Conservation (phyloP, 2,329 filamentous ascomycete species). For the Penicillium sp. region DNA sequence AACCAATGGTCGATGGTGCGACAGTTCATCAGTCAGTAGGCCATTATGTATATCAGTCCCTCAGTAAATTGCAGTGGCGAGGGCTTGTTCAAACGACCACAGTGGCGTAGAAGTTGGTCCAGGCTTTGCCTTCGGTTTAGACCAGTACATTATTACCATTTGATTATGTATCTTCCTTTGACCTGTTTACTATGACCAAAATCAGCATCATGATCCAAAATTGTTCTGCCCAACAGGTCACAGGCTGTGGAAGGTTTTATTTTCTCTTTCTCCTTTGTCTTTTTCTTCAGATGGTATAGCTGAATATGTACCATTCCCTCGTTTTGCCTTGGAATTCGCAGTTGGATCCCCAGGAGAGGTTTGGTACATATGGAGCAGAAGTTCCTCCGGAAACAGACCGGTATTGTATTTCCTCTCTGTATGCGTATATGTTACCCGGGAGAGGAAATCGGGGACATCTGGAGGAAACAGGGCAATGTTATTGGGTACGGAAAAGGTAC, state of each 20-base stretch:
- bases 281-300: not conserved
- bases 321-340: not conserved
- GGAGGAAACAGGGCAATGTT: constrained; percentile 10
- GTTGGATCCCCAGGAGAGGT: not conserved
- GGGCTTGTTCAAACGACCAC: constrained; percentile 15
- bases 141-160: constrained; percentile 1
- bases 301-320: not conserved
- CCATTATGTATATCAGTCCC: not conserved
- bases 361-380: not conserved
- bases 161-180: not conserved
- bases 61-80: constrained; percentile 16
- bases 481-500: constrained; percentile 7
- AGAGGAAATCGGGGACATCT: constrained; percentile 22
- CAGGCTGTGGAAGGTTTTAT: constrained; percentile 9
- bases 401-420: constrained; percentile 17
- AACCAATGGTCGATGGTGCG: constrained; percentile 20
- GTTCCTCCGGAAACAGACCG: constrained; percentile 29
- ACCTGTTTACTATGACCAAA: not conserved
- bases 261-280: not conserved
- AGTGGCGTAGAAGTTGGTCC: constrained; percentile 7
- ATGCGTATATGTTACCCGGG: not conserved
- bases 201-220: not conserved
- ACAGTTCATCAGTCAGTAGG: constrained; percentile 29
- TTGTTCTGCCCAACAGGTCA: constrained; percentile 14
- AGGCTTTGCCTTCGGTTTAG: constrained; percentile 5